Evolutionary conservation across 768 basidiomycete genomes (phyloP).

Genomic region (Suillus occidentalis): DNA sequence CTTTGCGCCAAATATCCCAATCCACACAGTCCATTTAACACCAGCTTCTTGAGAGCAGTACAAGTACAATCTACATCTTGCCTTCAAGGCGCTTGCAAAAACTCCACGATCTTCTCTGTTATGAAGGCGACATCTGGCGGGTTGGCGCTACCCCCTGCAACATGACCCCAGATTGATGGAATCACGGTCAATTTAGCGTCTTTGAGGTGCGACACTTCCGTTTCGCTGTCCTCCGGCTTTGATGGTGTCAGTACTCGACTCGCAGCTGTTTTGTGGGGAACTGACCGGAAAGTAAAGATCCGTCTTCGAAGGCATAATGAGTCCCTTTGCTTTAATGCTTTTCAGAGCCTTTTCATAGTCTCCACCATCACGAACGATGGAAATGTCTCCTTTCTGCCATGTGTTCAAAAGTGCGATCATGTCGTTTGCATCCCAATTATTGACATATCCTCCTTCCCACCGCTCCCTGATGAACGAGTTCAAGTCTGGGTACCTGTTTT

Average conservation of each 20-base stretch:
- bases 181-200: slow-evolving; percentile 52
- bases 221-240: slow-evolving; percentile 56
- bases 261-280: neutral
- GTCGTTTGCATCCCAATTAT: slow-evolving; percentile 56
- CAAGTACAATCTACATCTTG: neutral
- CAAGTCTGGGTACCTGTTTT: slow-evolving; percentile 45
- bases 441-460: slow-evolving; percentile 49
- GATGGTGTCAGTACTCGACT: neutral
- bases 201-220: slow-evolving; percentile 44
- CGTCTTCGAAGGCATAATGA: slow-evolving; percentile 62
- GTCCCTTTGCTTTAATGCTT: slow-evolving; percentile 48
- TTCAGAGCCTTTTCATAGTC: slow-evolving; percentile 42
- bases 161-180: slow-evolving; percentile 58
- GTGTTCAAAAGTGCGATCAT: slow-evolving; percentile 49
- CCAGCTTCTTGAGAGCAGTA: neutral
- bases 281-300: slow-evolving; percentile 59
- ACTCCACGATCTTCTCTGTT: slow-evolving; percentile 38
- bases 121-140: slow-evolving; percentile 42
- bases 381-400: slow-evolving; percentile 55
- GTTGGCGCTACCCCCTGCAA: slow-evolving; percentile 49
- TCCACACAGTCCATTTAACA: neutral
- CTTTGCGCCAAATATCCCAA: neutral
- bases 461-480: slow-evolving; percentile 49
- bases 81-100: slow-evolving; percentile 34
- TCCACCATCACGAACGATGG: slow-evolving; percentile 43